Conservation (phyloP, 345 rosid genomes). For the Kandelia obovata region DNA sequence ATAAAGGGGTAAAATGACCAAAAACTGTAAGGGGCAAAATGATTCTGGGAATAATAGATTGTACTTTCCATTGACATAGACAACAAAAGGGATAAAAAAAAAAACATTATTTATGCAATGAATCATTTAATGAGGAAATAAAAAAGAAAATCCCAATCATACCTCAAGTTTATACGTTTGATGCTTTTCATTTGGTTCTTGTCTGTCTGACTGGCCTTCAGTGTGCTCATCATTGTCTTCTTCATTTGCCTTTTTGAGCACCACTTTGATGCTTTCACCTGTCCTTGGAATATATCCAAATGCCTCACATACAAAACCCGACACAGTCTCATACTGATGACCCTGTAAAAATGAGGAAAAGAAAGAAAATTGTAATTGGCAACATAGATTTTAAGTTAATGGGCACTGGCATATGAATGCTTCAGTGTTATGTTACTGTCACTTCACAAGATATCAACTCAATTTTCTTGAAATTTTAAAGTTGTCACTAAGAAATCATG, state of each 20-base stretch:
- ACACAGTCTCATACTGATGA: slow-evolving; percentile 95
- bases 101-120: background rate
- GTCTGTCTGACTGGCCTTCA: slow-evolving; percentile 63
- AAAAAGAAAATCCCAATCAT: slow-evolving; percentile 12
- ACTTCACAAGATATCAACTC: background rate
- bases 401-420: background rate
- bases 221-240: slow-evolving; percentile 61
- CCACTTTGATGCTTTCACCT: slow-evolving; percentile 79
- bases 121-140: background rate
- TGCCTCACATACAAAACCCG: slow-evolving; percentile 93
- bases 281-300: slow-evolving; percentile 98
- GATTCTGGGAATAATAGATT: too few species aligned
- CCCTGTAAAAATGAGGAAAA: slow-evolving; percentile 43
- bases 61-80: too few species aligned
- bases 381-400: slow-evolving; percentile 6
- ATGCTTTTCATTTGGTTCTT: slow-evolving; percentile 63
- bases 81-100: too few species aligned
- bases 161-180: slow-evolving; percentile 89
- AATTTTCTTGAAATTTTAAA: background rate
- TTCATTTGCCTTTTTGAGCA: slow-evolving; percentile 69
- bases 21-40: too few species aligned
- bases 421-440: background rate
- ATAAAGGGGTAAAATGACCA: too few species aligned
- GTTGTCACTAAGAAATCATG: background rate
- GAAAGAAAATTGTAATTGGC: background rate